Evolutionary conservation across 768 basidiomycete genomes (phyloP).

Genomic region (Amanita exitialis): DNA sequence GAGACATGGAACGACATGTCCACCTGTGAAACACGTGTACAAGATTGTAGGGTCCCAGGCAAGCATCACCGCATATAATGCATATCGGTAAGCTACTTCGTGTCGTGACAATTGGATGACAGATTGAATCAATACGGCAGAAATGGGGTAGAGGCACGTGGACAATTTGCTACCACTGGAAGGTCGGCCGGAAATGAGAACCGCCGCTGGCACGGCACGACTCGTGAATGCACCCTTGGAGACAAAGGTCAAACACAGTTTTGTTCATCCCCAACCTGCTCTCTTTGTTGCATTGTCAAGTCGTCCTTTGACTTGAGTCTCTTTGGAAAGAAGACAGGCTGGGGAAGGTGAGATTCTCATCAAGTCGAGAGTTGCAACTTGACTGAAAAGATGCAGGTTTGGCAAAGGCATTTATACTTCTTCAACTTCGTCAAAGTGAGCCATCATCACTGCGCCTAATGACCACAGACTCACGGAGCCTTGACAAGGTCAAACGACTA

Average conservation of each 20-base stretch:
- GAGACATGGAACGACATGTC: conserved; percentile 49
- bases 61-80: conserved; percentile 44
- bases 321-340: conserved; percentile 62
- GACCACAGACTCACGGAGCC: not conserved
- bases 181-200: conserved; percentile 62
- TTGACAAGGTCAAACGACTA: conserved; percentile 54
- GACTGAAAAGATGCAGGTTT: conserved; percentile 28
- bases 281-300: conserved; percentile 53
- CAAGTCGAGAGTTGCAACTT: not conserved
- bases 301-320: conserved; percentile 55
- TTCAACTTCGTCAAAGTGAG: conserved; percentile 68
- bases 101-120: not conserved
- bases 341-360: conserved; percentile 42
- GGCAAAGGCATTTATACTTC: conserved; percentile 67
- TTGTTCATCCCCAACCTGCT: conserved; percentile 48
- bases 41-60: conserved; percentile 46
- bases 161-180: conserved; percentile 44
- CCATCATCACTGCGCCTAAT: not conserved
- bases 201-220: conserved; percentile 69
- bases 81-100: conserved; percentile 39
- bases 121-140: conserved; percentile 20
- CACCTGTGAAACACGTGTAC: conserved; percentile 50
- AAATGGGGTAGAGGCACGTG: conserved; percentile 44
- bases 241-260: conserved; percentile 48
- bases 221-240: conserved; percentile 52